phyloP scores from a whole-genome alignment of 139 green algal species.

The Edaphochlamys debaryana region DNA sequence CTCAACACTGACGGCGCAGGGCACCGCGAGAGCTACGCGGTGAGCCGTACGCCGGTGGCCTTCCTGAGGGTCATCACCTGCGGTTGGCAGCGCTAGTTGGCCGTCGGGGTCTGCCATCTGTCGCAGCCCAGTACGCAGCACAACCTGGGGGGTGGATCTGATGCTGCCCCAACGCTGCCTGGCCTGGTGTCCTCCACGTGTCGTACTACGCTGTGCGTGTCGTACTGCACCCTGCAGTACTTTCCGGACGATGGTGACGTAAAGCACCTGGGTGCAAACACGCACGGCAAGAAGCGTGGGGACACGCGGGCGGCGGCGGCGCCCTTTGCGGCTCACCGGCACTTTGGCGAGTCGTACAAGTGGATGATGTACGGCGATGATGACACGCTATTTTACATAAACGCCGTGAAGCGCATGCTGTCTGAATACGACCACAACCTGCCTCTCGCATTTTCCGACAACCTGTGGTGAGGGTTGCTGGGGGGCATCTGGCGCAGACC shows the following conservation, averaged over 20 bases:
- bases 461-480: conserved; percentile 18
- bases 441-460: conserved; percentile 31
- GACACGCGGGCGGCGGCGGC: conserved; percentile 36
- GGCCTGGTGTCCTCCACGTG: too few species aligned
- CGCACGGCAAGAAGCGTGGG: conserved; percentile 18
- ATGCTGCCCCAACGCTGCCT: too few species aligned
- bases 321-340: conserved; percentile 32
- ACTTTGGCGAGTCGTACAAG: conserved; percentile 52
- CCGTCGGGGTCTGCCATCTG: too few species aligned
- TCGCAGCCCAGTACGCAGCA: too few species aligned
- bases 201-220: too few species aligned
- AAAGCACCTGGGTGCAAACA: too few species aligned
- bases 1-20: conserved; percentile 7
- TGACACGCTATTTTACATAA: conserved; percentile 40
- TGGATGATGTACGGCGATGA: conserved; percentile 61
- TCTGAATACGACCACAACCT: neutral
- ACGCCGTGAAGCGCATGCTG: conserved; percentile 21
- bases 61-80: too few species aligned
- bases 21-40: conserved; percentile 7
- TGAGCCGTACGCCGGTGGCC: too few species aligned
- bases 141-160: too few species aligned
- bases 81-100: too few species aligned
- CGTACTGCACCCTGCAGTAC: too few species aligned
- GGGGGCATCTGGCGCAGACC: too few species aligned
- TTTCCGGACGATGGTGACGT: conserved; percentile 10